A percentile compares a stretch with the other conserved stretches of the same genome.
Conservation (phyloP, 768 basidiomycete genomes). For the Mrakia frigida region DNA sequence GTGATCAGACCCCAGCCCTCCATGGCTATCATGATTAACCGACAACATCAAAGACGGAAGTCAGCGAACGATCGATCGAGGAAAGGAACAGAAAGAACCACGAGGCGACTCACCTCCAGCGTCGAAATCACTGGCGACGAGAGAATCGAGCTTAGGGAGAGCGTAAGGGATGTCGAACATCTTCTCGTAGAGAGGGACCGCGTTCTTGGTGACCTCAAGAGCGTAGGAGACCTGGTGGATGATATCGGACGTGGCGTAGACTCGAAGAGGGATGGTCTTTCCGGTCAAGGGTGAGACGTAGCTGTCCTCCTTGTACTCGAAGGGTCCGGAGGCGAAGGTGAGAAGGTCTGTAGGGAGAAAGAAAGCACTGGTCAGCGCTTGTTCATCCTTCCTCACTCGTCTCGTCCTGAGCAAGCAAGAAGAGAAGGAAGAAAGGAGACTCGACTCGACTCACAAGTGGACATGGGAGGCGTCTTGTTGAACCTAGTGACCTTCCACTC, state of each 20-base stretch:
- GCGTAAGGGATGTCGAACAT: constrained; percentile 90
- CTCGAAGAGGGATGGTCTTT: constrained; percentile 70
- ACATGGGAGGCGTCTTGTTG: constrained; percentile 65
- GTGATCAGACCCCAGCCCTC: constrained; percentile 68
- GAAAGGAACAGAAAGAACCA: neutral
- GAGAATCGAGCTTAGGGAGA: constrained; percentile 87
- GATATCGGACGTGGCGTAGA: constrained; percentile 76
- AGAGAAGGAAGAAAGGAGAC: neutral
- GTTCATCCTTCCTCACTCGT: neutral
- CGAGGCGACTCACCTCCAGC: constrained; percentile 49
- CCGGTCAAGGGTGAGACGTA: constrained; percentile 75
- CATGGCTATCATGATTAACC: neutral
- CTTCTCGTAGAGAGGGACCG: constrained; percentile 84
- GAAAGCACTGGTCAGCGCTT: neutral
- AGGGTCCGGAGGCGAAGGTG: constrained; percentile 68
- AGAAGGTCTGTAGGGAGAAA: constrained; percentile 64
- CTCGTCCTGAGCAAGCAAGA: too few relatives aligned
- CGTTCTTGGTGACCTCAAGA: constrained; percentile 66
- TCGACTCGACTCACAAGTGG: neutral
- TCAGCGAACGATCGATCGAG: neutral
- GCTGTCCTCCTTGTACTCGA: constrained; percentile 65
- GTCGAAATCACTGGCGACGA: constrained; percentile 84
- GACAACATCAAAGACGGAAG: too few relatives aligned
- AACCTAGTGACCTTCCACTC: constrained; percentile 81
- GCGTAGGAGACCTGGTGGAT: constrained; percentile 79